Conservation (phyloP, 495 filamentous ascomycete species). For the Clavariopsis aquatica region DNA sequence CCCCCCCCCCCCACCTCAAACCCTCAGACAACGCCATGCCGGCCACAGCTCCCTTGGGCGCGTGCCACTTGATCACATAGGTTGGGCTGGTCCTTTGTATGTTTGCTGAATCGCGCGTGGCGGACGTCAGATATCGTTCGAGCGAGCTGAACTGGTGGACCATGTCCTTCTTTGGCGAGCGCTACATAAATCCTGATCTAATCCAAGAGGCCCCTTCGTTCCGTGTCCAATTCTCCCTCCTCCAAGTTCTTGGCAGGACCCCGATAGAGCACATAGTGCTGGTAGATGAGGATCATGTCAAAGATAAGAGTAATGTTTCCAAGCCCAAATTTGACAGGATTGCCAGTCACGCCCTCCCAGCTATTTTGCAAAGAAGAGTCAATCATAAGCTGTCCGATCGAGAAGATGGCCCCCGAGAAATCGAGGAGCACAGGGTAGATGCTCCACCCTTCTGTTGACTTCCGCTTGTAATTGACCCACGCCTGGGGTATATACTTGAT, state of each 20-base stretch:
- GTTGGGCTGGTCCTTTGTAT: not conserved
- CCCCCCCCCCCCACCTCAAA: not conserved
- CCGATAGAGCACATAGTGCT: conserved; percentile 68
- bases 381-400: conserved; percentile 75
- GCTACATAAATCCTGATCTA: not conserved
- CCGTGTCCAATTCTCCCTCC: conserved; percentile 16
- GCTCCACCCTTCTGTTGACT: conserved; percentile 84
- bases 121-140: not conserved
- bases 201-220: conserved; percentile 19
- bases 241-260: conserved; percentile 21
- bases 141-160: not conserved
- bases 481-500: conserved; percentile 88
- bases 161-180: not conserved
- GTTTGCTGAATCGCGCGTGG: not conserved
- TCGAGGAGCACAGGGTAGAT: conserved; percentile 87
- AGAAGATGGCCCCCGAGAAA: conserved; percentile 76
- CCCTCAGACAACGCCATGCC: not conserved
- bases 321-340: conserved; percentile 85
- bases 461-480: conserved; percentile 74
- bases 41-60: not conserved
- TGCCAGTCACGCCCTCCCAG: conserved; percentile 88
- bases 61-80: not conserved
- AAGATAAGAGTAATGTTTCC: conserved; percentile 84
- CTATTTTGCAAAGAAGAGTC: conserved; percentile 82
- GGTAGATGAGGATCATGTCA: conserved; percentile 78